Base-by-base conservation (phyloP, 805 yeast species). In the Candida ulmi region DNA sequence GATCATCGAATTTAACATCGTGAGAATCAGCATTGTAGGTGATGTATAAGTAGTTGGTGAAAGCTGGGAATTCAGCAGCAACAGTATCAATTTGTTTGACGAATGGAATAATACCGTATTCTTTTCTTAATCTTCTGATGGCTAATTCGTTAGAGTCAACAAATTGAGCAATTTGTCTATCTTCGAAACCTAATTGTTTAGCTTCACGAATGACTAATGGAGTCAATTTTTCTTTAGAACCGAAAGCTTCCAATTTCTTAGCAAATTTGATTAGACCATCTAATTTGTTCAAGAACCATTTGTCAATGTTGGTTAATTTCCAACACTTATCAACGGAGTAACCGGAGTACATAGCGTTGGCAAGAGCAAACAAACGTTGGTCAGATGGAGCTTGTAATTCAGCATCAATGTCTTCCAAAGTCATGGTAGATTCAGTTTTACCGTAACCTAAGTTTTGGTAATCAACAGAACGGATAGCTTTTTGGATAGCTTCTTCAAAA, bases 11-110 rank as follows among this genome's bases (percentile, higher is more conserved):
- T n/a, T 71, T 61, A 44, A 93, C 78, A 66, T 91, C 99, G 51
- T 84, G 82, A 27, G 83, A 67, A 51, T 85, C 88, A 35, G 96
- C 98, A 58, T 87, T 90, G 71, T 93, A 91, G 29, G 98, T 93
- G 66, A 87, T 77, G 72, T 93, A 91, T 65, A 91, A 72, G 68
- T 91, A 91, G 71, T 91, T 91, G 54, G 99, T 91, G 68, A 63
- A 75, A 36, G 97, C 96, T 38, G 99, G 99, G 78, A 91, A 93
- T 68, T 91, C 99, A 37, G 99, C 98, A 37, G 99, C 99, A 51
- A 91, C 95, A 23, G 99, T 91, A 71, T 91, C 99, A 57, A 91
- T 93, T 66, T 90, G 96, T 66, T 91, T 91, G 46, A 88, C 97
- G 60, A 84, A 86, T 51, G 99, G 99, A 44, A 80, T 68, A 48